Evolutionary conservation across 352 stramenopile genomes (phyloP), one percentile per base, ranked within the genome.

Genomic region (Globisporangium paddicum): DNA sequence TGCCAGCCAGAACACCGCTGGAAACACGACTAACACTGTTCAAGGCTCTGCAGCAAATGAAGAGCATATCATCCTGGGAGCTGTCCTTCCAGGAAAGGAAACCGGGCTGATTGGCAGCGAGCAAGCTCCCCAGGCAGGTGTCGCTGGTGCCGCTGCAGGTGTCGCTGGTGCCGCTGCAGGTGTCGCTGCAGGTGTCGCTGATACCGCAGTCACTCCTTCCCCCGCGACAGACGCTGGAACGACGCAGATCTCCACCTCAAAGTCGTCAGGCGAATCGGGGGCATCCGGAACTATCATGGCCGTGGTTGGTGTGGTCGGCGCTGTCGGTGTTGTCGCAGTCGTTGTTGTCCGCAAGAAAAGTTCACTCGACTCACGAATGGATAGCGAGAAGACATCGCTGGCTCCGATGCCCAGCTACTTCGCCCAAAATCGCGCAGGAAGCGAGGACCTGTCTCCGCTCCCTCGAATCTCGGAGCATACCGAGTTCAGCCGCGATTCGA

Each of bases 331-430:
- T 8, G 68, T 89, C 23, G 72, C 68, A 14, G 60, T 77, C 32
- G 77, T 89, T 37, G 70, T 87, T 14, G 61, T 88, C 11, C 71
- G 64, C 35, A 86, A 83, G 66, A 78, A 73, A 52, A 62, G 55
- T 26, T 64, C 57, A 0, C 67, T 89, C 5, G 79, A 87, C 46
- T 62, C 66, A 9, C 55, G 68, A 11, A 57, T 81, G 0, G 64
- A 79, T 55, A 71, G 76, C 28, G 66, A 86, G 28, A 89, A 89
- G 46, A 59, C 63, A 2, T 48, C 41, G 3, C 56, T 71, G 25
- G 78, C 76, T 14, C 77, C 72, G 0, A 52, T 52, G 25, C 57
- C 68, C 16, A 74, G 66, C 48, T 69, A 73, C 55, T 87, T 87
- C 60, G 72, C 68, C 23, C 64, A 62, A 23, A 48, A 67, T 42